phyloP scores from a whole-genome alignment of 2,329 filamentous ascomycete species.

The Talaromyces albobiverticillius region DNA sequence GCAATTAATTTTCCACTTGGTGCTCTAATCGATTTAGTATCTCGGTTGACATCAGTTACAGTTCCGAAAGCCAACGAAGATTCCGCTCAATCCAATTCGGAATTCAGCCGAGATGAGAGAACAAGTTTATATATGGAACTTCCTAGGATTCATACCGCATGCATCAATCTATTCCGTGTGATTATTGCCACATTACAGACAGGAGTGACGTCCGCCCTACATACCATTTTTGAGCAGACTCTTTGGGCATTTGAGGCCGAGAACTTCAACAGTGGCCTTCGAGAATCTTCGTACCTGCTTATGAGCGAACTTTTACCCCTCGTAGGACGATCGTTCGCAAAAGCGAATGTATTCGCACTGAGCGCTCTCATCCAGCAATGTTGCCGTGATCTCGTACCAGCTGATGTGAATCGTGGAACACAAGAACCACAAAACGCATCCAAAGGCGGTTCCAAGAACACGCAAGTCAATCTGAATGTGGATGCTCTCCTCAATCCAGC shows the following conservation, averaged over 20 bases:
- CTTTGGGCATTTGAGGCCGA: conserved; percentile 65
- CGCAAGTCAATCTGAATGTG: conserved; percentile 53
- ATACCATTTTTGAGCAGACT: conserved; percentile 67
- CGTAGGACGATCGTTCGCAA: conserved; percentile 65
- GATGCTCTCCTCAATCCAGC: conserved; percentile 65
- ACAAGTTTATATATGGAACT: conserved; percentile 73
- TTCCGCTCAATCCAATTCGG: conserved; percentile 64
- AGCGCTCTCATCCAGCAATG: conserved; percentile 62
- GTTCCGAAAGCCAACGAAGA: conserved; percentile 46
- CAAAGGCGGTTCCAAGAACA: conserved; percentile 39
- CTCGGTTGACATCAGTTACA: conserved; percentile 66
- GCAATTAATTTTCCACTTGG: conserved; percentile 67
- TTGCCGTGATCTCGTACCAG: conserved; percentile 69
- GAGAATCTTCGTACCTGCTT: conserved; percentile 60
- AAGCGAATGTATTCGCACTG: conserved; percentile 63
- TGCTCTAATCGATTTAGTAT: conserved; percentile 64
- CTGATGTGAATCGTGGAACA: conserved; percentile 35
- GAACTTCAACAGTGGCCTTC: conserved; percentile 50
- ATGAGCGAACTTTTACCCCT: conserved; percentile 57
- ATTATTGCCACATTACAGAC: conserved; percentile 59
- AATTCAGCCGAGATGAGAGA: conserved; percentile 75
- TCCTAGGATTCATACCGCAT: conserved; percentile 69
- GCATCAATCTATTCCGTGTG: conserved; percentile 60
- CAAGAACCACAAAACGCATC: conserved; percentile 21
- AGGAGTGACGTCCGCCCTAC: conserved; percentile 58